Percentiles rank a stretch among this genome's conserved stretches.
Evolutionary conservation across 2,329 filamentous ascomycete genomes (phyloP).

Genomic region (Coleophoma crateriformis): DNA sequence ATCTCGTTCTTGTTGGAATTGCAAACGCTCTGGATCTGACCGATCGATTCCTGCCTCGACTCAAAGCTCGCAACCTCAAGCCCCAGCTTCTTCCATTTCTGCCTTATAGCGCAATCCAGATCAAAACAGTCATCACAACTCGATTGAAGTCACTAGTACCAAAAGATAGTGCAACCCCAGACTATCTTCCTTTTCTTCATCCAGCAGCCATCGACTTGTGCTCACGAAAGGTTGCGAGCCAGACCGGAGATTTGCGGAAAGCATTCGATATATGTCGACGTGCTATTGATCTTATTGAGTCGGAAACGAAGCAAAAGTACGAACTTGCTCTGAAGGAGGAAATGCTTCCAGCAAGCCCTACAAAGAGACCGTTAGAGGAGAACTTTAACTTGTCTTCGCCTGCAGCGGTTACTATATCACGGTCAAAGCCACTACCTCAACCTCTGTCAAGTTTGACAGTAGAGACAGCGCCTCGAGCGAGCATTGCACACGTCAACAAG

Average conservation of each 20-base stretch:
- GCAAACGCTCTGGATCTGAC: constrained; percentile 95
- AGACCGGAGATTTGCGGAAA: constrained; percentile 90
- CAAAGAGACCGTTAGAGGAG: constrained; percentile 73
- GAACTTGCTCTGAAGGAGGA: constrained; percentile 55
- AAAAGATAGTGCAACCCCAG: constrained; percentile 41
- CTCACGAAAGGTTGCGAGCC: constrained; percentile 88
- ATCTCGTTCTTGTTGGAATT: constrained; percentile 81
- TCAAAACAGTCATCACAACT: constrained; percentile 79
- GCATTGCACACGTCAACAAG: constrained; percentile 85
- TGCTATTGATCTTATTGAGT: constrained; percentile 83
- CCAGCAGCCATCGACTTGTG: constrained; percentile 91
- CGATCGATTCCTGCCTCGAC: constrained; percentile 85
- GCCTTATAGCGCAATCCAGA: constrained; percentile 83
- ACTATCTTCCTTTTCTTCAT: constrained; percentile 81
- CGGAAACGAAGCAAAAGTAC: constrained; percentile 72
- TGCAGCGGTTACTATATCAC: constrained; percentile 30
- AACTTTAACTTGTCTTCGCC: constrained; percentile 69
- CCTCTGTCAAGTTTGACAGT: constrained; percentile 55
- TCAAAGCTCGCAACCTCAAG: constrained; percentile 89
- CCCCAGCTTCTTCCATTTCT: constrained; percentile 86
- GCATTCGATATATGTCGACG: constrained; percentile 91
- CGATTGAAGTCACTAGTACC: constrained; percentile 74
- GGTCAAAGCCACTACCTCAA: constrained; percentile 37
- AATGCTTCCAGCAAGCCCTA: constrained; percentile 55
- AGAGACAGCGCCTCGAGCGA: constrained; percentile 80